These are phyloP conservation scores for Helichrysum umbraculigerum DNA, from an alignment of 129 eudicot genomes.

Conservation along the genomic window DNA sequence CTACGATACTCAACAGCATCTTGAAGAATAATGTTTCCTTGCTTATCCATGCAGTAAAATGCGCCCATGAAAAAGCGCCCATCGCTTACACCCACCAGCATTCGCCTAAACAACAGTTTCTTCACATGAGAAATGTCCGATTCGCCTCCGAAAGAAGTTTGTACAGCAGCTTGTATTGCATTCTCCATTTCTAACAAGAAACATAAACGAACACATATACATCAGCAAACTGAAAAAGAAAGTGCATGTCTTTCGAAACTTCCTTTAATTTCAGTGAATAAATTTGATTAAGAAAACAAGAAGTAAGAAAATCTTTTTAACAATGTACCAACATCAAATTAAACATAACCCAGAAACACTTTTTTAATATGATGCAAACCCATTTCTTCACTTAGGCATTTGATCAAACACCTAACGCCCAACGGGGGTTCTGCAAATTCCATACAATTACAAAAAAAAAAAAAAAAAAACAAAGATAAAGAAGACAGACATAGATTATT, in stretches of 20 bases:
- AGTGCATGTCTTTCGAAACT: neutral
- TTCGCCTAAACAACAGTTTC: slow-evolving; percentile 58
- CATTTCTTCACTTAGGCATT: neutral
- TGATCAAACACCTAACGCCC: neutral
- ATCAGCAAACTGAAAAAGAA: neutral
- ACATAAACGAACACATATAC: neutral
- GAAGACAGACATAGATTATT: neutral
- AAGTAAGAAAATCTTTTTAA: neutral
- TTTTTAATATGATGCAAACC: neutral
- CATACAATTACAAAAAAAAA: neutral
- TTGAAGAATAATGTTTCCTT: slow-evolving; percentile 89
- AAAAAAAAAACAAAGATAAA: neutral
- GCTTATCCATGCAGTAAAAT: slow-evolving; percentile 85
- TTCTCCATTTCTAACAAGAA: slow-evolving; percentile 39
- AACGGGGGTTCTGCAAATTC: neutral
- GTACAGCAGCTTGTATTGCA: slow-evolving; percentile 17
- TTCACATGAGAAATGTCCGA: slow-evolving; percentile 45
- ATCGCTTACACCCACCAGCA: slow-evolving; percentile 77
- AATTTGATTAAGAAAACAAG: neutral
- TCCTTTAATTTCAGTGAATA: neutral
- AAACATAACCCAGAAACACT: neutral
- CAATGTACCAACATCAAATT: neutral
- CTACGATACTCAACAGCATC: slow-evolving; percentile 86
- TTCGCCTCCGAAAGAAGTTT: slow-evolving; percentile 24
- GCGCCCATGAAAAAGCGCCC: slow-evolving; percentile 81